Conservation (phyloP, 495 filamentous ascomycete species). For the Penicillium fimorum region DNA sequence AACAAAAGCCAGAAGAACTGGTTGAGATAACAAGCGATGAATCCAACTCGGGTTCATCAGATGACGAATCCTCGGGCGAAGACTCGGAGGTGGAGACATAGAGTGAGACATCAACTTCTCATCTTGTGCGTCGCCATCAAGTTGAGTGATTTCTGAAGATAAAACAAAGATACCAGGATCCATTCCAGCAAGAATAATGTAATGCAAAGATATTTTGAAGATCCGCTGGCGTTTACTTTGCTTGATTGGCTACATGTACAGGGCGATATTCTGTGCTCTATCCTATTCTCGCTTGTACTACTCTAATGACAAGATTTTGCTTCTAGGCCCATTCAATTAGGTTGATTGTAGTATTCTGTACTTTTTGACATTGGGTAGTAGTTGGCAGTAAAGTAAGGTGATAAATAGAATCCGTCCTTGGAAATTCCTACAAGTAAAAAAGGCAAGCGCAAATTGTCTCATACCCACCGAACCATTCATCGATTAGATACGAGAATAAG, state of each 20-base stretch:
- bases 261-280: background rate
- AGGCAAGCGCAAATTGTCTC: background rate
- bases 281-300: background rate
- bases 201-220: background rate
- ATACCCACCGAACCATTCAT: background rate
- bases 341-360: background rate
- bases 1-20: background rate
- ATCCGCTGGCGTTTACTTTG: background rate
- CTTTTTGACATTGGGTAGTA: background rate
- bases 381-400: background rate
- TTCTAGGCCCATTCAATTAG: background rate
- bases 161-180: background rate
- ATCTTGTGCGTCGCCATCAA: background rate
- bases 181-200: background rate
- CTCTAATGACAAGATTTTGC: background rate
- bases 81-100: background rate
- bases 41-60: background rate
- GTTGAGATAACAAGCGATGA: background rate
- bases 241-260: background rate
- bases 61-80: background rate
- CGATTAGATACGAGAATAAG: background rate
- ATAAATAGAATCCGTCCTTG: background rate
- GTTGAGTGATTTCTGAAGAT: background rate
- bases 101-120: background rate
- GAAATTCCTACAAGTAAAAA: background rate